Conservation (phyloP, 495 filamentous ascomycete species). For the Xylaria cubensis region DNA sequence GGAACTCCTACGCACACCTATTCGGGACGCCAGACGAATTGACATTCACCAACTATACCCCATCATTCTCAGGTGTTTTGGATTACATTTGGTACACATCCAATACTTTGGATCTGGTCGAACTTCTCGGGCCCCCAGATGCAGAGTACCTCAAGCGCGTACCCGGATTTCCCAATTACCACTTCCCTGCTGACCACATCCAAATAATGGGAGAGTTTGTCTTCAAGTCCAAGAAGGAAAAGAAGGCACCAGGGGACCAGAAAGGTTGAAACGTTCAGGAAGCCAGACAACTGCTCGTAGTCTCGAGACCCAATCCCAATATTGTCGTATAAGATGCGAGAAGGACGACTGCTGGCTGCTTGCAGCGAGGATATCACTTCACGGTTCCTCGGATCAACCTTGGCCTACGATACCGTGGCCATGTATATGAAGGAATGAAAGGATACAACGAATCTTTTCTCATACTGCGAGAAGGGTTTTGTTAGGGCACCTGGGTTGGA, state of each 20-base stretch:
- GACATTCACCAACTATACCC: constrained; percentile 95
- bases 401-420: constrained; percentile 19
- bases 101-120: constrained; percentile 86
- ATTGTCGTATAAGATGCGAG: constrained; percentile 5
- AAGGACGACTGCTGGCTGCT: constrained; percentile 9
- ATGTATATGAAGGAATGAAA: constrained; percentile 37
- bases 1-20: constrained; percentile 80
- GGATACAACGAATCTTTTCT: constrained; percentile 37
- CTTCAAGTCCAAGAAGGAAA: constrained; percentile 86
- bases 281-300: constrained; percentile 11
- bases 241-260: constrained; percentile 65
- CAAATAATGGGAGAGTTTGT: constrained; percentile 90
- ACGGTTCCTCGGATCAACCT: constrained; percentile 11
- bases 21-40: constrained; percentile 74
- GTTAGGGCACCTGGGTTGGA: constrained; percentile 30
- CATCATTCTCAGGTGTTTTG: constrained; percentile 85
- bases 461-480: constrained; percentile 35
- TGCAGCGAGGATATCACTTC: constrained; percentile 21
- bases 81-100: constrained; percentile 98
- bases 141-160: constrained; percentile 86
- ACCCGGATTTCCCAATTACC: constrained; percentile 94
- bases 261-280: constrained; percentile 37
- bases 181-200: constrained; percentile 97
- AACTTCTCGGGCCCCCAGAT: constrained; percentile 89
- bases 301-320: constrained; percentile 18